Conservation (phyloP, 371 early-diverging fungal species). For the Rhizopus stolonifer region DNA sequence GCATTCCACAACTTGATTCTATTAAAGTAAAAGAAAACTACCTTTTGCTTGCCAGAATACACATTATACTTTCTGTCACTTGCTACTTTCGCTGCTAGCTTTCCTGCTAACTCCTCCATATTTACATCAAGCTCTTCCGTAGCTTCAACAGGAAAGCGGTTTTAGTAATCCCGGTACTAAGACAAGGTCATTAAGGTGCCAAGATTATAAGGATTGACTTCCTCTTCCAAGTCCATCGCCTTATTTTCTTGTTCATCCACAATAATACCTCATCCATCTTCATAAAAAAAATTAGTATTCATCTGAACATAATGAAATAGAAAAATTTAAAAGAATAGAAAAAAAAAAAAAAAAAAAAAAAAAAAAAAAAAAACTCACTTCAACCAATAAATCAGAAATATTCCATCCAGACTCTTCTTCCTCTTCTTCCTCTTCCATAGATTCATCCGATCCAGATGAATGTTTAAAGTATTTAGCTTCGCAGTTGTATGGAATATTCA, state of each 20-base stretch:
- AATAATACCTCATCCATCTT: conserved; percentile 16
- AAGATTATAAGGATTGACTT: conserved; percentile 13
- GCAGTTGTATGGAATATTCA: conserved; percentile 60
- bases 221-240: conserved; percentile 13
- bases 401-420: conserved; percentile 28
- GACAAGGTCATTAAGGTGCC: conserved; percentile 4
- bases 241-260: conserved; percentile 18
- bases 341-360: too few relatives aligned
- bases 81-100: not conserved
- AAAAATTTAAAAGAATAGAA: too few relatives aligned
- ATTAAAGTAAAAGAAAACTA: conserved; percentile 8
- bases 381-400: conserved; percentile 38
- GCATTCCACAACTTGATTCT: conserved; percentile 11
- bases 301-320: too few relatives aligned
- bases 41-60: conserved; percentile 14
- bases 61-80: conserved; percentile 6
- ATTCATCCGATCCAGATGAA: conserved; percentile 24
- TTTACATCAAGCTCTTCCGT: conserved; percentile 11
- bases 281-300: conserved; percentile 7
- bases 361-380: too few relatives aligned
- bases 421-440: conserved; percentile 25
- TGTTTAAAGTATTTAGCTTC: conserved; percentile 56
- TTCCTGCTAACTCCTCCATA: conserved; percentile 4
- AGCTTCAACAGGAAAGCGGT: conserved; percentile 7
- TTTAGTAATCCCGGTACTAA: conserved; percentile 4